Conservation (phyloP, 495 filamentous ascomycete species). For the Penicillium simplicissimum region DNA sequence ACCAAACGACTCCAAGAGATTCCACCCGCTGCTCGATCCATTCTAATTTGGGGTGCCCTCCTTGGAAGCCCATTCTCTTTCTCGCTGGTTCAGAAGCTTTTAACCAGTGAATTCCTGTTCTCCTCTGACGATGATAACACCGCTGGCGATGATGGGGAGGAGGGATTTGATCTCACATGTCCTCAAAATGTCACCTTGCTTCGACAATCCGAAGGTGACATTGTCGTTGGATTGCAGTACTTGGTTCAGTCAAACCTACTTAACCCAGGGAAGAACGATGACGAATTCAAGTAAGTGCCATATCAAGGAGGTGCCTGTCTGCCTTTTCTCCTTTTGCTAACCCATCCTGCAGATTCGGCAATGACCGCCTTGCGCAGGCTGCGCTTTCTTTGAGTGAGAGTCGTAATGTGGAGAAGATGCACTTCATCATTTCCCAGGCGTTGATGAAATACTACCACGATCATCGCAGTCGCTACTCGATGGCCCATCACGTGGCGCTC, state of each 20-base stretch:
- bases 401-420: slow-evolving; percentile 71
- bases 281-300: slow-evolving; percentile 57
- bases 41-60: slow-evolving; percentile 83
- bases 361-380: slow-evolving; percentile 81
- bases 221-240: slow-evolving; percentile 74
- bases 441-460: slow-evolving; percentile 68
- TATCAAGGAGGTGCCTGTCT: background rate
- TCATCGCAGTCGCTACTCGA: slow-evolving; percentile 63
- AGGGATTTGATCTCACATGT: slow-evolving; percentile 35
- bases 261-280: slow-evolving; percentile 73
- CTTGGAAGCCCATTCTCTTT: slow-evolving; percentile 81
- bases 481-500: slow-evolving; percentile 74
- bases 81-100: slow-evolving; percentile 70
- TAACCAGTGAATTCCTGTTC: slow-evolving; percentile 66
- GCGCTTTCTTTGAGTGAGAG: slow-evolving; percentile 69
- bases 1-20: slow-evolving; percentile 73
- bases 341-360: slow-evolving; percentile 59
- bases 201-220: slow-evolving; percentile 50
- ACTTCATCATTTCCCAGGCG: slow-evolving; percentile 79
- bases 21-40: slow-evolving; percentile 66
- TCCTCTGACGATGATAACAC: slow-evolving; percentile 38
- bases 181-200: slow-evolving; percentile 35
- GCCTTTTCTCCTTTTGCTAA: slow-evolving; percentile 8
- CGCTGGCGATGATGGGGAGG: slow-evolving; percentile 27
- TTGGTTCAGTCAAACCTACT: slow-evolving; percentile 76